Base-by-base conservation (phyloP, 2,329 filamentous ascomycete species). In the Aspergillus flavus region DNA sequence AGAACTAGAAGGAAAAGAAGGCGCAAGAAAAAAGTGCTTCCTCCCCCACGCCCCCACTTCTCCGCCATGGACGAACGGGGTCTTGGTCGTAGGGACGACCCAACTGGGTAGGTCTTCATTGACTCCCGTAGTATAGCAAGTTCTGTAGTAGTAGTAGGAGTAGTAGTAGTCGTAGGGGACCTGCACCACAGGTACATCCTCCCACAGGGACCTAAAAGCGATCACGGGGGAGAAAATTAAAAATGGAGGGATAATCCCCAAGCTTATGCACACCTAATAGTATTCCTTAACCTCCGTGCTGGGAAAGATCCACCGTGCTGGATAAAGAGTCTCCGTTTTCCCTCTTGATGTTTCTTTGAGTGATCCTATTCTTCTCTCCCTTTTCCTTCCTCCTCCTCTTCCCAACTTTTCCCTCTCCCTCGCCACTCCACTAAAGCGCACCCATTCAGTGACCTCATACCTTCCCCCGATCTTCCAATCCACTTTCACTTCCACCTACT, bases 41-140 rank as follows among this genome's bases (percentile, higher is more conserved):
- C 52, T 68, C 64, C 69, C 69, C 69, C 70, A 71, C 70, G 63
- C 69, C 67, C 69, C 69, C 69, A 70, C 69, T 67, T 70, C 69
- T 71, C 69, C 68, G 66, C 68, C 67, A 68, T 70, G 64, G 61
- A 69, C 57, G 61, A 67, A 64, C 61, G 63, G 65, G 61, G 46
- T 61, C 41, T 61, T 56, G 30, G 48, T 52, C 4, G 39, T 34
- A 55, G 39, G 50, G 50, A 41, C 16, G 26, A 46, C 21, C 26
- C 12, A 45, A 46, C 46, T 53, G n/a, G 30, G 46, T 23, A 46
- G 39, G 43, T 12, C 16, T 53, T 19, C 7, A 30, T 52, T 52
- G 28, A 52, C 45, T 48, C 45, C n/a, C 12, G 45, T 28, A 36
- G 34, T 36, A 36, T 16, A 36, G 34, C 14, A 36, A 11, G 34